These are phyloP conservation scores for Salix brachista DNA, from an alignment of 345 rosid genomes.

Conservation along the genomic window DNA sequence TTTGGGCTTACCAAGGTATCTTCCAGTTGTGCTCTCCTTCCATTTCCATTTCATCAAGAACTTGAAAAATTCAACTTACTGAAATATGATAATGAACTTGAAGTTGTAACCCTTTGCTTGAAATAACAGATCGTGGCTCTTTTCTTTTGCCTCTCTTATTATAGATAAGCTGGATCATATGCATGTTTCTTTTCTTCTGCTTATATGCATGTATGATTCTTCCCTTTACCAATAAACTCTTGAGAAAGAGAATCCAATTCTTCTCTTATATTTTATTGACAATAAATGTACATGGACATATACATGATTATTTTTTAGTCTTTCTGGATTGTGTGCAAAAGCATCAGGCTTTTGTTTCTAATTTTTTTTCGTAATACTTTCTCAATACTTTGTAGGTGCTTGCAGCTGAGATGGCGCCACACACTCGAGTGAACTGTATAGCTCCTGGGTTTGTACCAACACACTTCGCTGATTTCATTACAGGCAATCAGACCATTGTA, in stretches of 20 bases:
- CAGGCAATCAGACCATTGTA: slow-evolving; percentile 44
- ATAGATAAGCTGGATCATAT: too few relatives aligned
- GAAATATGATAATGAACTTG: background rate
- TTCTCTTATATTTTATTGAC: too few relatives aligned
- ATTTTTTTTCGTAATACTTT: background rate
- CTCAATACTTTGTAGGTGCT: slow-evolving; percentile 51
- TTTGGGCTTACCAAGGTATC: slow-evolving; percentile 83
- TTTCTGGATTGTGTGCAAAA: too few relatives aligned
- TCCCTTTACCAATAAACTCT: too few relatives aligned
- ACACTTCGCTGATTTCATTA: slow-evolving; percentile 57
- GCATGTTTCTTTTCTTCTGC: too few relatives aligned
- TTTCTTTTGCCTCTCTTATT: too few relatives aligned
- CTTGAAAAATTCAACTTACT: background rate
- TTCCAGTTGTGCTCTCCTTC: background rate
- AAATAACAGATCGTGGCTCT: background rate
- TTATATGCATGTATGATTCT: too few relatives aligned
- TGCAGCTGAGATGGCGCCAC: slow-evolving; percentile 77
- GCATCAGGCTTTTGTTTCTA: too few relatives aligned
- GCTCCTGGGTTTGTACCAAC: slow-evolving; percentile 97
- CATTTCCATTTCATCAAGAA: background rate
- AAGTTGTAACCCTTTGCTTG: background rate
- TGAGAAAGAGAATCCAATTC: too few relatives aligned
- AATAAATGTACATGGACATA: too few relatives aligned
- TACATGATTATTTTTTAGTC: too few relatives aligned
- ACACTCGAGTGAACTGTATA: slow-evolving; percentile 73